These are phyloP conservation scores for Alternaria sp. DNA, from an alignment of 2,329 filamentous ascomycete species.

Conservation along the genomic window DNA sequence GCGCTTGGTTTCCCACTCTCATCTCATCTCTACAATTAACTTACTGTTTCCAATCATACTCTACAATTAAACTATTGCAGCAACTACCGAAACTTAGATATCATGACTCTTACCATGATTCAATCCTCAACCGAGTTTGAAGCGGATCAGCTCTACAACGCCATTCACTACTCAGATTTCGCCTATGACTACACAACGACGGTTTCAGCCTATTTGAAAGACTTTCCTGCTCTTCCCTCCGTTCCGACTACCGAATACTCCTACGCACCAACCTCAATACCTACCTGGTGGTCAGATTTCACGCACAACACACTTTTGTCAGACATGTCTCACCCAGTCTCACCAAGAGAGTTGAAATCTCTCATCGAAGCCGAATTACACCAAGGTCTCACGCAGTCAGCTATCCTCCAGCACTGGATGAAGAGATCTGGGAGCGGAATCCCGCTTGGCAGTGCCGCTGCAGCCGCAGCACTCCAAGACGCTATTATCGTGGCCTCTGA, in stretches of 20 bases:
- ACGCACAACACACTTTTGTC: not conserved
- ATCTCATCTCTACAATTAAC: not conserved
- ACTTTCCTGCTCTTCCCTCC: not conserved
- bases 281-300: not conserved
- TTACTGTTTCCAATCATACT: not conserved
- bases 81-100: not conserved
- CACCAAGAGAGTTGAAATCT: not conserved
- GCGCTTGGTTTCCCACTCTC: not conserved
- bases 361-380: not conserved
- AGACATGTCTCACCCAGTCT: not conserved
- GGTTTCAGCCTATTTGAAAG: not conserved
- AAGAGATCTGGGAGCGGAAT: not conserved
- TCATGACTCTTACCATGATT: not conserved
- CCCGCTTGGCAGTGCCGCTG: not conserved
- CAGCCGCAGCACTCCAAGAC: not conserved
- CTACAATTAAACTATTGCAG: not conserved
- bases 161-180: not conserved
- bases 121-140: not conserved
- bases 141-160: not conserved
- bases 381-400: not conserved
- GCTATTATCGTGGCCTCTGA: conserved; percentile 23
- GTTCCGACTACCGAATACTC: not conserved
- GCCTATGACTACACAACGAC: not conserved
- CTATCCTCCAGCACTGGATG: conserved; percentile 5
- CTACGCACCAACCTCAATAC: not conserved